A percentile compares a stretch with the other conserved stretches of the same genome.
phyloP scores from a whole-genome alignment of 345 rosid genomes.

The Eucalyptus urophylla region DNA sequence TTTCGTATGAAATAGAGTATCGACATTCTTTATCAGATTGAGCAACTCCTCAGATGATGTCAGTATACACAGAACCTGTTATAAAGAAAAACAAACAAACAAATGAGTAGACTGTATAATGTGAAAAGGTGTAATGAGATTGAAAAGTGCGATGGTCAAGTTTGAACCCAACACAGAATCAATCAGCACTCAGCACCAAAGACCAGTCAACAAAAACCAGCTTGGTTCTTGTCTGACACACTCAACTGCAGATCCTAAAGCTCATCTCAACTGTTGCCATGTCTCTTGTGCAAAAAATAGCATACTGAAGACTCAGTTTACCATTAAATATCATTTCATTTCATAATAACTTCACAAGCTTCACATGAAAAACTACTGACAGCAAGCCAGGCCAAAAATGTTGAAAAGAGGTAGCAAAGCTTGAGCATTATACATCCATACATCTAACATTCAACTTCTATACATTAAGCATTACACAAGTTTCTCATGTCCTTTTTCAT shows the following conservation, averaged over 20 bases:
- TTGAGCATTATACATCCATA: not conserved
- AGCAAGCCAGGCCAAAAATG: not conserved
- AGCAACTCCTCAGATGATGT: slow-evolving; percentile 70
- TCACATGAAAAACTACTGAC: not conserved
- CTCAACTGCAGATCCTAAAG: not conserved
- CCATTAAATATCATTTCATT: not conserved
- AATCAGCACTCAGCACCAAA: not conserved
- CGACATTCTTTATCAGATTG: slow-evolving; percentile 53
- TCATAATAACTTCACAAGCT: not conserved
- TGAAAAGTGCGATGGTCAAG: not conserved
- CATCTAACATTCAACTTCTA: not conserved
- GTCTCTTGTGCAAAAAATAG: not conserved
- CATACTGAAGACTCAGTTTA: not conserved
- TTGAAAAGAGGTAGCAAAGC: not conserved
- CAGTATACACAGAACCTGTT: slow-evolving; percentile 53
- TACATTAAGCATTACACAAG: not conserved
- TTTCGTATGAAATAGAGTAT: slow-evolving; percentile 50
- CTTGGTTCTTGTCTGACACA: not conserved
- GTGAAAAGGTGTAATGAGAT: not conserved
- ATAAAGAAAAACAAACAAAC: not conserved
- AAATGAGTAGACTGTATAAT: not conserved
- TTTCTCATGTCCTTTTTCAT: not conserved
- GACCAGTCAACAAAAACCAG: not conserved
- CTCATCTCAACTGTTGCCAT: not conserved
- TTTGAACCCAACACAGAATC: not conserved